phyloP scores from a whole-genome alignment of 345 rosid genomes.

The Limnanthes douglasii region DNA sequence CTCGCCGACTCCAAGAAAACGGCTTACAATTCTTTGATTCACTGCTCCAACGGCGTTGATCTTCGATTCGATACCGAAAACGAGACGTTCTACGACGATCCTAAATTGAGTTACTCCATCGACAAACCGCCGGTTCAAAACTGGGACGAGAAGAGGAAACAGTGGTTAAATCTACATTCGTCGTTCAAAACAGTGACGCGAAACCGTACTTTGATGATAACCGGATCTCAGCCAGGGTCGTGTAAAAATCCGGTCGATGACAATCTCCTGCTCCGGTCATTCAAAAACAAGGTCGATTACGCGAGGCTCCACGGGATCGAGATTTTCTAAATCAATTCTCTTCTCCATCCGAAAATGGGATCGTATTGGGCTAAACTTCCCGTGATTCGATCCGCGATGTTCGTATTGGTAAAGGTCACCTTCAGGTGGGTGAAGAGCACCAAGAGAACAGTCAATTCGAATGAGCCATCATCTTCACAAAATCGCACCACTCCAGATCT shows the following conservation, averaged over 20 bases:
- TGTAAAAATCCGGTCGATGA: constrained; percentile 87
- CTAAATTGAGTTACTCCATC: constrained; percentile 40
- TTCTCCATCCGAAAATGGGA: constrained; percentile 64
- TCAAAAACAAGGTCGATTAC: constrained; percentile 91
- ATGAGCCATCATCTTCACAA: no score
- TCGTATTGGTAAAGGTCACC: no score
- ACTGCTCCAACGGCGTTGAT: no score
- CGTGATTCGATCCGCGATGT: constrained; percentile 62
- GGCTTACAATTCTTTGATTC: constrained; percentile 7
- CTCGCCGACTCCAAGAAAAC: constrained; percentile 1
- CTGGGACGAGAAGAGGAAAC: constrained; percentile 74
- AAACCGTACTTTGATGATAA: constrained; percentile 52
- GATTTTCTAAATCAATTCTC: constrained; percentile 67
- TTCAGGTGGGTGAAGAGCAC: no score
- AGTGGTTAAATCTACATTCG: constrained; percentile 63
- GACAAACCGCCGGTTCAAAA: constrained; percentile 37
- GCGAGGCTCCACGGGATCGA: constrained; percentile 77
- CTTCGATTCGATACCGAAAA: constrained; percentile 38
- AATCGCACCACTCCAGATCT: no score
- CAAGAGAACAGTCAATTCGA: no score
- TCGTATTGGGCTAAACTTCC: constrained; percentile 83
- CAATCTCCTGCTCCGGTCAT: constrained; percentile 58
- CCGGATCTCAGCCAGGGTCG: constrained; percentile 78
- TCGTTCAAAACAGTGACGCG: constrained; percentile 41
- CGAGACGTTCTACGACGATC: constrained; percentile 64